These are phyloP conservation scores for Claviceps maximensis DNA, from an alignment of 2,329 filamentous ascomycete species.

Conservation along the genomic window DNA sequence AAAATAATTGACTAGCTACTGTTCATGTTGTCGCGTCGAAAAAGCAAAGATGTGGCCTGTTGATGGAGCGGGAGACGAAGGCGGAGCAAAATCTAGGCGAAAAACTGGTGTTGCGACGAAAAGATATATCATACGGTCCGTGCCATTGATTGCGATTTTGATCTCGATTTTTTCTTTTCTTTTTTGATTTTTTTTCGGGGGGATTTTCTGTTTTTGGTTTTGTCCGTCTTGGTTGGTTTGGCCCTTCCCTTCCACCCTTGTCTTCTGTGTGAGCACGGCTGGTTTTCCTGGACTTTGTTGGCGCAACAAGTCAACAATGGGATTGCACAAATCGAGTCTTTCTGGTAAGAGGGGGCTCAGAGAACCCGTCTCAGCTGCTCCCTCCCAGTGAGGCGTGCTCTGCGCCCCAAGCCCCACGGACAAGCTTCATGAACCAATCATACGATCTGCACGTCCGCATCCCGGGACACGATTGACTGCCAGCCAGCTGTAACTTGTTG, in stretches of 20 bases:
- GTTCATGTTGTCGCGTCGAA: not conserved
- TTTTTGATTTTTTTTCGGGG: not conserved
- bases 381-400: too few species aligned
- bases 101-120: not conserved
- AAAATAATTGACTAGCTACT: not conserved
- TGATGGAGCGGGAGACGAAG: not conserved
- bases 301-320: too few species aligned
- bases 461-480: not conserved
- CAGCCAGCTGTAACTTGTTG: not conserved
- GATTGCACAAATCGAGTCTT: not conserved
- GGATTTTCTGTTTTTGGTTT: too few species aligned
- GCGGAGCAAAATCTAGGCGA: not conserved
- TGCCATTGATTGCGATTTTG: not conserved
- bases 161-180: not conserved
- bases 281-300: not conserved
- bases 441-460: constrained; percentile 3
- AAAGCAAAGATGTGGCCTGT: not conserved
- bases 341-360: constrained; percentile 1
- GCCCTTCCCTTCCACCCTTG: not conserved
- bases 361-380: not conserved
- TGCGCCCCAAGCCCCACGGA: not conserved
- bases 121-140: not conserved
- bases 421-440: constrained; percentile 7
- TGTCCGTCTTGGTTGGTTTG: not conserved
- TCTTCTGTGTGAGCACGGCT: not conserved